Percentiles rank a stretch among this genome's conserved stretches.
These are phyloP conservation scores for Coelastrella sp. DNA, from an alignment of 139 green algal genomes.

Conservation along the genomic window DNA sequence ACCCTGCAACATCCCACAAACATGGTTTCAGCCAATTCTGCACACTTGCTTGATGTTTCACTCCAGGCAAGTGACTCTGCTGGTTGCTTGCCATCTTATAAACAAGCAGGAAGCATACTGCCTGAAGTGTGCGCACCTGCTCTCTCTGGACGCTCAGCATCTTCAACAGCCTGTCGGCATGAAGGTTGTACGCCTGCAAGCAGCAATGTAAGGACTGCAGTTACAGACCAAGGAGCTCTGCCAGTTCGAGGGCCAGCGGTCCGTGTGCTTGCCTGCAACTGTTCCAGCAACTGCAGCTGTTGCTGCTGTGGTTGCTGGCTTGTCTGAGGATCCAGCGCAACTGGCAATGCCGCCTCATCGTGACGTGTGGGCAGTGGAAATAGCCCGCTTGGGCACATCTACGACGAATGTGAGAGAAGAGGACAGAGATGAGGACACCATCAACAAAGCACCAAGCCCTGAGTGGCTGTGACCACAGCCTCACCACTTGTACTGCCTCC, in stretches of 20 bases:
- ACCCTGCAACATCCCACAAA: neutral
- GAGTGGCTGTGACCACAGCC: neutral
- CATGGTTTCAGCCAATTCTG: neutral
- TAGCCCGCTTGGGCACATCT: conserved; percentile 14
- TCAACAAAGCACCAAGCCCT: too few relatives aligned
- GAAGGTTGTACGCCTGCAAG: neutral
- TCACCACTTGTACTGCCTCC: conserved; percentile 19
- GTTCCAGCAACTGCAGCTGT: conserved; percentile 30
- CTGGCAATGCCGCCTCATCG: neutral
- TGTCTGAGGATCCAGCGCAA: neutral
- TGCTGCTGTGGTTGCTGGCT: neutral
- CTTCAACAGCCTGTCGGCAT: neutral
- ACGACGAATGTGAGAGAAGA: neutral
- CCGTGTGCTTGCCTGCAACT: conserved; percentile 11
- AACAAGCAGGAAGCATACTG: neutral
- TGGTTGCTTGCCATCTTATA: neutral
- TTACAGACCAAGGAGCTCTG: neutral
- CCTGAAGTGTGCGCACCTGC: neutral
- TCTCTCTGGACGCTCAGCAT: neutral
- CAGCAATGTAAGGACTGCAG: neutral
- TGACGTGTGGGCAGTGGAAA: neutral
- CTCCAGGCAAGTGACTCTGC: too few relatives aligned
- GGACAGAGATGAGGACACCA: too few relatives aligned
- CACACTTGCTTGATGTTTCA: too few relatives aligned
- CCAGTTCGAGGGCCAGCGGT: neutral